Base-by-base conservation (phyloP, 306 rosid species). In the Dicorynia guianensis region DNA sequence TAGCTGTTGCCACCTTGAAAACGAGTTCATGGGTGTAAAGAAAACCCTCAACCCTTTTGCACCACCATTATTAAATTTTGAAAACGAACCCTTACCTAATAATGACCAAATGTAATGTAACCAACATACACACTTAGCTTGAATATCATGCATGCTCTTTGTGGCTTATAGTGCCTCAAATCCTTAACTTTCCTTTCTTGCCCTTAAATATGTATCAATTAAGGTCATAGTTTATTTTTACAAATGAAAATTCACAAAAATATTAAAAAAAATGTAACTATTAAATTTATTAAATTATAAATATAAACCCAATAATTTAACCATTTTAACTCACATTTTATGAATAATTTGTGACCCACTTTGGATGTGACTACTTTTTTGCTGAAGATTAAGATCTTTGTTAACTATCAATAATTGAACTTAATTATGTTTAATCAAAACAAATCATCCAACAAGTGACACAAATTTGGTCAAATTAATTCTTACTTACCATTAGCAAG, bases 401-500 rank as follows among this genome's bases (percentile, higher is more conserved):
- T 5, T 0, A 3, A 44, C 9, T 2, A 20, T 20, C 40, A 65
- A 19, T 12, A 7, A 18, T 12, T 18, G 11, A 65, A 15, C 14
- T 44, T 35, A 65, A 64, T 64, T 15, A 68, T 13, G 7, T 25
- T 25, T 25, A 25, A 2, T 25, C 30, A 25, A 25, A 25, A 25
- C 30, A 25, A 25, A 25, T 25, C 30, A 33, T 9, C 19, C 0
- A 70, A 70, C 25, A 34, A 60, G 39, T 15, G 33, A 4, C 7
- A 39, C 13, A 57, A 12, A 67, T 11, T 49, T 11, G n/a, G 15
- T 36, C 34, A 55, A 74, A 40, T 48, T 25, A 25, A 25, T 25
- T 25, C 30, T 25, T 5, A 55, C 90, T 50, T 81, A 93, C 98
- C 98, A 36, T 90, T 93, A 3, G 98, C 98, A 83, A 93, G 95